A percentile compares a stretch with the other conserved stretches of the same genome.
Evolutionary conservation across 192 early-diverging fungal genomes (phyloP).

Genomic region (Phycomyces nitens): DNA sequence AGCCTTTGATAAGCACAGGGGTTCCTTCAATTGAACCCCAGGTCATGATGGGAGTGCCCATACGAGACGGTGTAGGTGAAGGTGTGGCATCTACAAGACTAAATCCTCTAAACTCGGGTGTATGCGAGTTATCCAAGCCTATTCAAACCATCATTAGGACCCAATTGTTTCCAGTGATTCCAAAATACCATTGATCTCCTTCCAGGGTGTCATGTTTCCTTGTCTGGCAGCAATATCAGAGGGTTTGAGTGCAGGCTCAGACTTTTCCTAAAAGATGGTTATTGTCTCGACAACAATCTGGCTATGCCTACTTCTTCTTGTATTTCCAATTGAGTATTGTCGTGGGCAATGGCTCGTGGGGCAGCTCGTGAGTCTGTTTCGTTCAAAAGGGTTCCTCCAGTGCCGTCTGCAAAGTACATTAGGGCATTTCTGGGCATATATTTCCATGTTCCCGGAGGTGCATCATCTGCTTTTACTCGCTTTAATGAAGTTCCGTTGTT

Average conservation of each 20-base stretch:
- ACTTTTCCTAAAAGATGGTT: not conserved
- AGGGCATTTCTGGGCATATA: slow-evolving; percentile 67
- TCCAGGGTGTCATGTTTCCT: slow-evolving; percentile 21
- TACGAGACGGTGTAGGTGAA: slow-evolving; percentile 51
- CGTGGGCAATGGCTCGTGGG: slow-evolving; percentile 61
- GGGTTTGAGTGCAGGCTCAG: not conserved
- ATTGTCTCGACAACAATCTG: too few relatives aligned
- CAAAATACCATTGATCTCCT: slow-evolving; percentile 10
- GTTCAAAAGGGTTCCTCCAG: slow-evolving; percentile 38
- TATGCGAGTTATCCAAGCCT: not conserved
- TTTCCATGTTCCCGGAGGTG: slow-evolving; percentile 44
- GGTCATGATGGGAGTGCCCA: slow-evolving; percentile 76
- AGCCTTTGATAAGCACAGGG: slow-evolving; percentile 62
- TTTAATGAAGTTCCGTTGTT: slow-evolving; percentile 24
- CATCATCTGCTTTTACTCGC: slow-evolving; percentile 17
- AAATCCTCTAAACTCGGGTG: slow-evolving; percentile 44
- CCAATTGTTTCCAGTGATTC: too few relatives aligned
- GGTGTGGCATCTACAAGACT: slow-evolving; percentile 70
- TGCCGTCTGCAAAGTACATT: slow-evolving; percentile 69
- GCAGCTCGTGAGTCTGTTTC: slow-evolving; percentile 37
- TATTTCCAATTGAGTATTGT: slow-evolving; percentile 52
- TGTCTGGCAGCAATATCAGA: slow-evolving; percentile 13
- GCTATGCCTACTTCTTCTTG: slow-evolving; percentile 7
- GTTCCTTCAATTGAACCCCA: slow-evolving; percentile 85
- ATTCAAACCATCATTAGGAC: not conserved